Conservation (phyloP, 495 filamentous ascomycete genomes). For the Neurospora cerealis region DNA sequence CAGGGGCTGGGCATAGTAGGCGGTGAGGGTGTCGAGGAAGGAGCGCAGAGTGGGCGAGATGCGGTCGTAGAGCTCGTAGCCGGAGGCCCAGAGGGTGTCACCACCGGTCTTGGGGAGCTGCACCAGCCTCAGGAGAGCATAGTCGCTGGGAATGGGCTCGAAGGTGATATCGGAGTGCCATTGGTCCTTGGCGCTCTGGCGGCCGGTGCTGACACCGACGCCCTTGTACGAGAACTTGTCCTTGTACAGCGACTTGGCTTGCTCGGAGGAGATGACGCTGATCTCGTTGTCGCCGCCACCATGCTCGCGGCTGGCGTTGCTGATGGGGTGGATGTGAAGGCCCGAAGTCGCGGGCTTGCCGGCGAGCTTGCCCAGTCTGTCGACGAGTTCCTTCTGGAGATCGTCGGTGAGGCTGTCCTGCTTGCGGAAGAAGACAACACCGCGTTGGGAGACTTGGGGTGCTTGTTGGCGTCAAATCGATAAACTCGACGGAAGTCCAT, state of each 20-base stretch:
- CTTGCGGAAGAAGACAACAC: slow-evolving; percentile 73
- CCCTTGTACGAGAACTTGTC: slow-evolving; percentile 16
- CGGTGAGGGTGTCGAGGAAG: slow-evolving; percentile 61
- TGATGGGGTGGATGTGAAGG: slow-evolving; percentile 66
- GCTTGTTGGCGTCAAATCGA: not conserved
- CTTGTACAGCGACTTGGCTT: slow-evolving; percentile 47
- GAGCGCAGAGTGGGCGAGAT: slow-evolving; percentile 52
- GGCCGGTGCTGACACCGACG: slow-evolving; percentile 13
- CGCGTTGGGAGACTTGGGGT: slow-evolving; percentile 59
- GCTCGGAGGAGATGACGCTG: slow-evolving; percentile 56
- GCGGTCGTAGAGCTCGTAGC: slow-evolving; percentile 72
- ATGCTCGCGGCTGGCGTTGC: slow-evolving; percentile 48
- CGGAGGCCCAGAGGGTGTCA: slow-evolving; percentile 66
- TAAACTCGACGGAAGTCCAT: not conserved
- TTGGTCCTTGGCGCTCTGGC: slow-evolving; percentile 32
- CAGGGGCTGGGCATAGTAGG: slow-evolving; percentile 50
- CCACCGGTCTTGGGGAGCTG: slow-evolving; percentile 64
- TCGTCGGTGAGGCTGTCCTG: slow-evolving; percentile 57
- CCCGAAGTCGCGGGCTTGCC: slow-evolving; percentile 57
- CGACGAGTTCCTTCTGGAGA: slow-evolving; percentile 57
- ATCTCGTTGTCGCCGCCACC: slow-evolving; percentile 60
- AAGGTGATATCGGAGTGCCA: slow-evolving; percentile 67
- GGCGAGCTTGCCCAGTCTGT: slow-evolving; percentile 53
- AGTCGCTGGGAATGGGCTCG: slow-evolving; percentile 57
- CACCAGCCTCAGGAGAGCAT: slow-evolving; percentile 49